Conservation (phyloP, 768 basidiomycete genomes). For the Amanita rimosa region DNA sequence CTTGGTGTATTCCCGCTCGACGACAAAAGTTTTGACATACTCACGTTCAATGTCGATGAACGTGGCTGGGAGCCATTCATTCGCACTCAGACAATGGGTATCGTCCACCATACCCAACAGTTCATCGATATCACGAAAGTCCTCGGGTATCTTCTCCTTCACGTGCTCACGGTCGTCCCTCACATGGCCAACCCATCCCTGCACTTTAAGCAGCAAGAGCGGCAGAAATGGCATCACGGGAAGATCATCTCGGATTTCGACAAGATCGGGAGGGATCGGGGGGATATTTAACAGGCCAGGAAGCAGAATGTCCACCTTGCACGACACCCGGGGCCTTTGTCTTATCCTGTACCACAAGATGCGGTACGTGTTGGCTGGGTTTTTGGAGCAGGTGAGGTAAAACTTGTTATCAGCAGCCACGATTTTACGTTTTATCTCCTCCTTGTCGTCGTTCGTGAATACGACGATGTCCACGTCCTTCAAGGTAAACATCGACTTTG, state of each 20-base stretch:
- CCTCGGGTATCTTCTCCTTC: constrained; percentile 8
- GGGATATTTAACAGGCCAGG: constrained; percentile 10
- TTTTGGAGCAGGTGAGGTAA: constrained; percentile 1
- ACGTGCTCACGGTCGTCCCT: neutral
- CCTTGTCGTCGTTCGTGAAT: neutral
- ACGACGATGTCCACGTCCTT: constrained; percentile 9
- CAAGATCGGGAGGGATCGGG: neutral
- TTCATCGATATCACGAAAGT: constrained; percentile 10
- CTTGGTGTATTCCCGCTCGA: neutral
- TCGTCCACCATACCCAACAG: constrained; percentile 7
- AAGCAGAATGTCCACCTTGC: constrained; percentile 13
- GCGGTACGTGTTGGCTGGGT: neutral
- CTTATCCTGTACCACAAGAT: constrained; percentile 1
- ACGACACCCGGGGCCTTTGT: neutral
- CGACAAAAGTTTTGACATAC: neutral
- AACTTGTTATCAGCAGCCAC: constrained; percentile 1
- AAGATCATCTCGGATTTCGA: constrained; percentile 3
- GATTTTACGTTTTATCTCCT: constrained; percentile 3
- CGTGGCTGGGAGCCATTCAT: neutral
- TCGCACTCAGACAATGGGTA: neutral
- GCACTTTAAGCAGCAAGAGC: constrained; percentile 10
- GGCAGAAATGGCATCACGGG: constrained; percentile 8
- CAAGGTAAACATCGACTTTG: neutral
- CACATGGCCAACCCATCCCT: constrained; percentile 10
- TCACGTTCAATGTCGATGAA: neutral